Evolutionary conservation across 2,329 filamentous ascomycete genomes (phyloP), one percentile per base, ranked within the genome.

Genomic region (Botrytis paeoniae): DNA sequence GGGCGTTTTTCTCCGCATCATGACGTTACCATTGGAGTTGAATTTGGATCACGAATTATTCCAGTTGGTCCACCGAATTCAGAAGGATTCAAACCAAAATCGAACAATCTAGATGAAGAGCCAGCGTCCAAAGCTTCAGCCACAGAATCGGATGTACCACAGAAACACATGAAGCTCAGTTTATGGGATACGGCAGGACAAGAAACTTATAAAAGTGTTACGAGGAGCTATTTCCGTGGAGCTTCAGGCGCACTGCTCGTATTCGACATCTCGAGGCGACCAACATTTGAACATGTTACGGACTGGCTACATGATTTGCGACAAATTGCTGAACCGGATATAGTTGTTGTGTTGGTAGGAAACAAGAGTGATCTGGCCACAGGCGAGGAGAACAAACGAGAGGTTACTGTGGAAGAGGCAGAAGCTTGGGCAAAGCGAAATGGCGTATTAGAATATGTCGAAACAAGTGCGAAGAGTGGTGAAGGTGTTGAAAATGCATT

Each of bases 11-110:
- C 93, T 72, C 89, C 93, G 71, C 93, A 96, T 82, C 95, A 98
- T 87, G 95, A 98, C 86, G 95, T 98, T 78, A 98, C 95, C 76
- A 98, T 98, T 81, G 95, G 95, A 78, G 95, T 98, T n/a, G 95
- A 98, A 82, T 98, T 98, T 82, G 95, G 95, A 79, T 97, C 93
- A 69, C 91, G 94, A 80, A 95, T 97, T 81, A 93, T 97, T 72
- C 92, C 95, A 73, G 95, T 97, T 78, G 94, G 94, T 1, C 93
- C 93, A 41, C 94, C 94, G 5, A 91, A 94, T 73, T 76, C 77
- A 32, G 74, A 77, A 54, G 66, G 80, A 81, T 83, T 75, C 85
- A 89, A 77, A 83, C 85, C 70, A 83, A 87, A 87, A 78, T 61
- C 62, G 3, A 84, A 85, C 45, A 79, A 61, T n/a, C 73, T 75